Evolutionary conservation across 257 asterid species (phyloP), one percentile per base, ranked within the genome.

Genomic region (Cruciata laevipes): DNA sequence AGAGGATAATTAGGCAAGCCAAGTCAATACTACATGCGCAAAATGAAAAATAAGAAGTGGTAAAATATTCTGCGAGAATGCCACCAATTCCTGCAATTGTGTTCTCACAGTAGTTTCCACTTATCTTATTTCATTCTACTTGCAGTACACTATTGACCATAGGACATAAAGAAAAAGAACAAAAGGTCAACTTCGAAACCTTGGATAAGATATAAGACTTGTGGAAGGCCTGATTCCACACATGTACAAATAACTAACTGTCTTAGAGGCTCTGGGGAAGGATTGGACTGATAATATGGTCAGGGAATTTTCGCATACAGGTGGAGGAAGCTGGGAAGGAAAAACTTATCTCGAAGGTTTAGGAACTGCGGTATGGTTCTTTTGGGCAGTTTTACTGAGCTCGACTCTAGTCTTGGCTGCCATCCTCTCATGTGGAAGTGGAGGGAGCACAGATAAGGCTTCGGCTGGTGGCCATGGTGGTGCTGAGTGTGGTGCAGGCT

Each of bases 351-450:
- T 33, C 25, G 74, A 25, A 12, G 71, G 67, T 57, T 61, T 32
- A 40, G 74, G 70, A 24, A 61, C 70, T 20, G 72, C 53, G 6
- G 69, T 70, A 52, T 65, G 61, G 70, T 65, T 68, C 55, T 21
- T 78, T 1, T 75, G 84, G 84, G 66, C 63, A 44, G 57, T 66
- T 61, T 61, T 80, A 18, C 30, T 82, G 17, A 65, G 74, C 66
- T 56, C 68, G 23, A 63, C 68, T 61, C 20, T 79, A 27, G 52
- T 82, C 70, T 58, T 74, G 25, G 72, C 72, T 30, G 59, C 73
- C 56, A 61, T 77, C 25, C 60, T 73, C 52, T 69, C 77, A n/a
- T 82, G 87, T 23, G 77, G 81, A 16, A 78, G 67, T 65, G 78
- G 84, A 24, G 79, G 63, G 20, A 71, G 81, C 38, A 63, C 63